These are phyloP conservation scores for Tylopilus plumbeoviolaceoides DNA, from an alignment of 768 basidiomycete species.

Conservation along the genomic window DNA sequence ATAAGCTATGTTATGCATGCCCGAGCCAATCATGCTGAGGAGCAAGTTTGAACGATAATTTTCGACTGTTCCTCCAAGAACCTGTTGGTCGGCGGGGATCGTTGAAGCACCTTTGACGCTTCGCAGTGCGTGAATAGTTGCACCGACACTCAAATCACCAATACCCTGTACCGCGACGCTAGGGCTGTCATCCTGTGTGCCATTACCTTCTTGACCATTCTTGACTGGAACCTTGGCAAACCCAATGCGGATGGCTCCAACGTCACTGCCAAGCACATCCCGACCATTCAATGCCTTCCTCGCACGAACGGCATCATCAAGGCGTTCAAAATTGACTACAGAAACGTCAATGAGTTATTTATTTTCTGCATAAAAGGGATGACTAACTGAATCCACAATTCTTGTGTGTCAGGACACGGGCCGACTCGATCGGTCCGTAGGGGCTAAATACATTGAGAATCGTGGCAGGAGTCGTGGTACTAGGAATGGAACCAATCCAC, in stretches of 20 bases:
- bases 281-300: constrained; percentile 94
- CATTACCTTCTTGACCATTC: constrained; percentile 63
- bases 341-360: constrained; percentile 7
- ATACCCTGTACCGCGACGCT: constrained; percentile 74
- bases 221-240: constrained; percentile 97
- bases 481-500: constrained; percentile 98
- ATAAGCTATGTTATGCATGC: constrained; percentile 56
- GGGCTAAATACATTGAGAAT: constrained; percentile 96
- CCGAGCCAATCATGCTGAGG: constrained; percentile 81
- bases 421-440: constrained; percentile 96
- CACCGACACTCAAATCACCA: constrained; percentile 81
- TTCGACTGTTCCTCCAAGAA: constrained; percentile 87
- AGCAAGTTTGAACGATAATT: constrained; percentile 93
- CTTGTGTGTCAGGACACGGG: constrained; percentile 93
- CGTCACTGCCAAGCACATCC: constrained; percentile 93
- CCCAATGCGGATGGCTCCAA: constrained; percentile 94
- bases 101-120: constrained; percentile 90
- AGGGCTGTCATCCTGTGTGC: constrained; percentile 57
- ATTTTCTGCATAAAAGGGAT: neutral
- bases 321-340: constrained; percentile 90
- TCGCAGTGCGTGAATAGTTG: constrained; percentile 82
- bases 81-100: constrained; percentile 89
- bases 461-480: constrained; percentile 90
- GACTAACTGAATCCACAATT: constrained; percentile 87
- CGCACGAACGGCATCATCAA: constrained; percentile 95